A percentile compares a stretch with the other conserved stretches of the same genome.
These are phyloP conservation scores for Mitragyna speciosa DNA, from an alignment of 257 asterid species.

Conservation along the genomic window DNA sequence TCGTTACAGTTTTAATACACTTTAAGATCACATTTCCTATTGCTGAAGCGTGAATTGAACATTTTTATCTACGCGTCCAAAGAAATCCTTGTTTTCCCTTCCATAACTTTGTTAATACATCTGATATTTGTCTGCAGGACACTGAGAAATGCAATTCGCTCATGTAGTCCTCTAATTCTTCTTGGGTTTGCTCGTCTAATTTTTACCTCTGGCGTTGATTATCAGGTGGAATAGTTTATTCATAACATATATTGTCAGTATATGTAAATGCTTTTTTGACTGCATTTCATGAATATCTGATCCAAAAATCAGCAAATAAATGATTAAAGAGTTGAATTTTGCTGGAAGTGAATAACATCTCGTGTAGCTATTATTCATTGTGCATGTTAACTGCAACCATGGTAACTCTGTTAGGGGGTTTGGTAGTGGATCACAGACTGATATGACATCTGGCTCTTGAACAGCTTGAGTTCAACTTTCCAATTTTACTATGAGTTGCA, in stretches of 20 bases:
- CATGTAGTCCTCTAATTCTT: conserved; percentile 72
- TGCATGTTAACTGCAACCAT: neutral
- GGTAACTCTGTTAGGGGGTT: neutral
- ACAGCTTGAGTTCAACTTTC: neutral
- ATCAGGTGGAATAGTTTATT: conserved; percentile 54
- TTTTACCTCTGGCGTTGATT: conserved; percentile 72
- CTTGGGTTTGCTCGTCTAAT: conserved; percentile 87
- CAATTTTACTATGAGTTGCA: neutral
- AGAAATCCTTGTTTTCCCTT: neutral
- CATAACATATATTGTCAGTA: conserved; percentile 2
- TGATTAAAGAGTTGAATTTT: neutral
- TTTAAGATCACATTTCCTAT: neutral
- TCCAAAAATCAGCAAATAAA: neutral
- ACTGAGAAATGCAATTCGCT: conserved; percentile 46
- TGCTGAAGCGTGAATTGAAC: neutral
- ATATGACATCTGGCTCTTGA: neutral
- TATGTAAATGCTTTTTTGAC: conserved; percentile 11
- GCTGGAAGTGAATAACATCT: neutral
- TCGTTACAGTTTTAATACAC: neutral
- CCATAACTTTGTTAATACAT: neutral
- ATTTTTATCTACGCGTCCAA: neutral
- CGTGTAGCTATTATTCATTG: neutral
- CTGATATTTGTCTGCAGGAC: conserved; percentile 44
- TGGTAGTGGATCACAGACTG: neutral
- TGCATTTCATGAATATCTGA: neutral